Percentiles rank a stretch among this genome's conserved stretches.
These are phyloP conservation scores for Kluyveromyces siamensis DNA, from an alignment of 805 yeast genomes.

Conservation along the genomic window DNA sequence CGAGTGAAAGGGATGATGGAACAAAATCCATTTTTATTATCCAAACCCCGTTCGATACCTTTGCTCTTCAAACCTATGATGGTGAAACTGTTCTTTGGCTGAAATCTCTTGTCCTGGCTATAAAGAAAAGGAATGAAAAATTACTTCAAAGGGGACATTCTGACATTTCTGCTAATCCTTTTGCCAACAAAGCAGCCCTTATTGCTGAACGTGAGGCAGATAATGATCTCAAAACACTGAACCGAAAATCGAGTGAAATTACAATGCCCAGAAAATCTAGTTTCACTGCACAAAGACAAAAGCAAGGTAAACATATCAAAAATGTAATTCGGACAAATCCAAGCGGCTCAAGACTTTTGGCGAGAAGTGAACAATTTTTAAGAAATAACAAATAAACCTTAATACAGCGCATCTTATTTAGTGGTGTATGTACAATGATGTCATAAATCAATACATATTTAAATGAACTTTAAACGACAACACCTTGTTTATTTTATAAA, in stretches of 20 bases:
- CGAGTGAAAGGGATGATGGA: slow-evolving; percentile 21
- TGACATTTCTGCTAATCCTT: slow-evolving; percentile 6
- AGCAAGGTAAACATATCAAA: slow-evolving; percentile 10
- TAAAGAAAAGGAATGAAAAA: slow-evolving; percentile 41
- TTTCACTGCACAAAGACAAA: slow-evolving; percentile 26
- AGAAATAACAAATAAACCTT: slow-evolving; percentile 4
- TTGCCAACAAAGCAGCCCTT: slow-evolving; percentile 15
- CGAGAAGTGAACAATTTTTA: slow-evolving; percentile 35
- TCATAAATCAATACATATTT: background rate
- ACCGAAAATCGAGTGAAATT: slow-evolving; percentile 1
- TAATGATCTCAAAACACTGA: background rate
- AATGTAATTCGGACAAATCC: slow-evolving; percentile 19
- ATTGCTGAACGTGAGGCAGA: slow-evolving; percentile 10
- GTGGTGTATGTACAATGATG: background rate
- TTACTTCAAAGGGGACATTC: slow-evolving; percentile 19
- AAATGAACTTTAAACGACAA: background rate
- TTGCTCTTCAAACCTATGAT: slow-evolving; percentile 48
- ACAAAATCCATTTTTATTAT: slow-evolving; percentile 40
- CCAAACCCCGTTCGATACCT: slow-evolving; percentile 44
- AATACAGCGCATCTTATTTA: background rate
- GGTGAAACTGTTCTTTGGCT: slow-evolving; percentile 51
- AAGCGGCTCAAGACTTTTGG: slow-evolving; percentile 51
- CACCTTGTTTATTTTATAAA: too few relatives aligned
- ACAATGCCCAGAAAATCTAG: slow-evolving; percentile 26
- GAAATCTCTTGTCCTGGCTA: slow-evolving; percentile 39